Evolutionary conservation across 1,139 yeast genomes (phyloP), one percentile per base, ranked within the genome.

Genomic region (Yamadazyma atmosphaerica): DNA sequence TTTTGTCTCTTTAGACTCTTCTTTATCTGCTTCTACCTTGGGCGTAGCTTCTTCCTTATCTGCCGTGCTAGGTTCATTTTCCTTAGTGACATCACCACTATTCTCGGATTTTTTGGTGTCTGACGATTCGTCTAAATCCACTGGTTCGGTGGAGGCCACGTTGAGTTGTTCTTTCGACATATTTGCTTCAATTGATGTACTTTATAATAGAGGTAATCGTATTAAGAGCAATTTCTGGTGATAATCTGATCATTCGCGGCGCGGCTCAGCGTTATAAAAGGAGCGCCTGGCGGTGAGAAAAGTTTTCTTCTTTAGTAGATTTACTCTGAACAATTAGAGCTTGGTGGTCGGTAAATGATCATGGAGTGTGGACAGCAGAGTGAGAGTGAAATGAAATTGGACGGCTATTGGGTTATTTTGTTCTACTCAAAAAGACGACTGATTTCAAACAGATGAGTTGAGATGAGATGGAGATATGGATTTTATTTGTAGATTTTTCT

Each of bases 131-230:
- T 47, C 55, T 34, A 59, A 52, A 2, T 56, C 60, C 23, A 66
- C 61, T 11, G 74, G 74, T 33, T 66, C 72, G 32, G 54, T 50
- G 22, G 70, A 45, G 4, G 61, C 72, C 2, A 65, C 63, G 13
- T 56, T 53, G 45, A 68, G 63, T 40, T 52, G 52, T 38, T 60
- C 57, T 33, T 58, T 57, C 11, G 40, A 32, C 47, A 43, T 43
- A 13, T 4, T 33, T 26, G 24, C 8, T 24, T 27, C 17, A 27
- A 27, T 27, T 27, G 30, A 27, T 7, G 28, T 25, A 6, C 14
- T 8, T 6, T 25, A 25, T 6, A 11, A 12, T 7, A 12, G 28
- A 12, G 28, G 28, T 25, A n/a, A 25, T 8, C 6, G n/a, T 25
- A 12, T 10, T 7, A 6, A 8, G 12, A 21, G 23, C 23, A 21